phyloP scores from a whole-genome alignment of 495 filamentous ascomycete genomes.

The Halenospora varia region DNA sequence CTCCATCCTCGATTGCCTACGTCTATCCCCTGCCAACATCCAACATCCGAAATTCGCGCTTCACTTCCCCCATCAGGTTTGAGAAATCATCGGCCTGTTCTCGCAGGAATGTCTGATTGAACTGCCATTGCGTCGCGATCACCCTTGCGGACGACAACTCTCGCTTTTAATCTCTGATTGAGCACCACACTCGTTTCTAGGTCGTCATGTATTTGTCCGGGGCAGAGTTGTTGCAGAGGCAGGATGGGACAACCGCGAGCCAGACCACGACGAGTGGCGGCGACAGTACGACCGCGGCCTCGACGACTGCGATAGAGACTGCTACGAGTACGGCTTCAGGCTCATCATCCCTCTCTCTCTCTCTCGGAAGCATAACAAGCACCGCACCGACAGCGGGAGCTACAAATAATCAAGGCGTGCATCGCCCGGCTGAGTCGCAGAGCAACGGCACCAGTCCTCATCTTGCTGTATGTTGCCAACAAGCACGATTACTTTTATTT shows the following conservation, averaged over 20 bases:
- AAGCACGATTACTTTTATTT: not conserved
- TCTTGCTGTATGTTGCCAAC: not conserved
- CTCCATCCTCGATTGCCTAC: too few relatives aligned
- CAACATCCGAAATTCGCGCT: not conserved
- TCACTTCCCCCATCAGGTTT: not conserved
- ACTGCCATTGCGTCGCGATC: not conserved
- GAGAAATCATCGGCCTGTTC: not conserved
- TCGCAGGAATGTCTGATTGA: not conserved
- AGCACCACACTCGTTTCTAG: slow-evolving; percentile 6
- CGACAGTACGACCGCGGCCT: not conserved
- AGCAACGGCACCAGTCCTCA: too few relatives aligned
- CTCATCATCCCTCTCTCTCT: not conserved
- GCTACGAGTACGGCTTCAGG: too few relatives aligned
- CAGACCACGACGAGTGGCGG: slow-evolving; percentile 3
- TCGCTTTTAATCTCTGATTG: not conserved
- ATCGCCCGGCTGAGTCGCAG: too few relatives aligned
- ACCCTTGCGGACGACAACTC: not conserved
- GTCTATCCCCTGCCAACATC: not conserved
- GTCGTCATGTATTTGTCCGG: slow-evolving; percentile 6
- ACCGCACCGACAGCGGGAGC: too few relatives aligned
- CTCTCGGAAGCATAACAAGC: not conserved
- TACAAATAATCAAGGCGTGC: too few relatives aligned
- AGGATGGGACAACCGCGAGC: not conserved
- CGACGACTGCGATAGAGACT: not conserved
- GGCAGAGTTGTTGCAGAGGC: not conserved